Percentiles rank a stretch among this genome's conserved stretches.
phyloP scores from a whole-genome alignment of 108 stramenopile species.

The Bacterosira constricta region DNA sequence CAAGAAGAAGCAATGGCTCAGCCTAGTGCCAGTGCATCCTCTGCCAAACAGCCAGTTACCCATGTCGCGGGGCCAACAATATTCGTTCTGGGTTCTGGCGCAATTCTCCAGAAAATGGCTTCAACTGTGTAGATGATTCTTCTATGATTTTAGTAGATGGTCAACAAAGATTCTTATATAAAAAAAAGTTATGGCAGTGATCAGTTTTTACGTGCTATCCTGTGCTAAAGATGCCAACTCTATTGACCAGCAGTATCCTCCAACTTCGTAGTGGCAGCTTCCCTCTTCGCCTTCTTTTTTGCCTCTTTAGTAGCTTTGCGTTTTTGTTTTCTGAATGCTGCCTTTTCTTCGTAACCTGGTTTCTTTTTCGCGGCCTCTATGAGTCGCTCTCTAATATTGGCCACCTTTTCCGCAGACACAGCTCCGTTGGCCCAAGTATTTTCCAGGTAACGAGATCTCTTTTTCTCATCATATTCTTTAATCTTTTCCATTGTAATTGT shows the following conservation, averaged over 20 bases:
- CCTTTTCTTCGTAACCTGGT: constrained; percentile 81
- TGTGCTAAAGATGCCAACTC: no score
- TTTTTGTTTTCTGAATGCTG: constrained; percentile 67
- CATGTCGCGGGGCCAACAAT: no score
- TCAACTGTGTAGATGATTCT: no score
- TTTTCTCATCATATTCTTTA: constrained; percentile 60
- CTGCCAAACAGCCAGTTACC: background rate
- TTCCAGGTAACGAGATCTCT: constrained; percentile 54
- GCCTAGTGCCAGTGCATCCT: background rate
- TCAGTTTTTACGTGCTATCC: no score
- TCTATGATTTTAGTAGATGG: no score
- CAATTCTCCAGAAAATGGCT: no score
- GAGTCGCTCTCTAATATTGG: constrained; percentile 80
- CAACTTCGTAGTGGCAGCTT: constrained; percentile 1
- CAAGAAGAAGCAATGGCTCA: background rate
- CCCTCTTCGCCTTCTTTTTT: constrained; percentile 68
- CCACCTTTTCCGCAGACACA: constrained; percentile 81
- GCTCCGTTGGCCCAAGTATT: constrained; percentile 76
- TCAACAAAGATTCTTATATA: no score
- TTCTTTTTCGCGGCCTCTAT: constrained; percentile 76
- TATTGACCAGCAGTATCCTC: no score
- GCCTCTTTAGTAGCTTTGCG: constrained; percentile 66
- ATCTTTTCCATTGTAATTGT: constrained; percentile 85
- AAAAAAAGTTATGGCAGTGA: no score
- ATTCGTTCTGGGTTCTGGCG: no score